Percentiles rank a stretch among this genome's conserved stretches.
These are phyloP conservation scores for Ricinus communis DNA, from an alignment of 345 rosid genomes.

Conservation along the genomic window DNA sequence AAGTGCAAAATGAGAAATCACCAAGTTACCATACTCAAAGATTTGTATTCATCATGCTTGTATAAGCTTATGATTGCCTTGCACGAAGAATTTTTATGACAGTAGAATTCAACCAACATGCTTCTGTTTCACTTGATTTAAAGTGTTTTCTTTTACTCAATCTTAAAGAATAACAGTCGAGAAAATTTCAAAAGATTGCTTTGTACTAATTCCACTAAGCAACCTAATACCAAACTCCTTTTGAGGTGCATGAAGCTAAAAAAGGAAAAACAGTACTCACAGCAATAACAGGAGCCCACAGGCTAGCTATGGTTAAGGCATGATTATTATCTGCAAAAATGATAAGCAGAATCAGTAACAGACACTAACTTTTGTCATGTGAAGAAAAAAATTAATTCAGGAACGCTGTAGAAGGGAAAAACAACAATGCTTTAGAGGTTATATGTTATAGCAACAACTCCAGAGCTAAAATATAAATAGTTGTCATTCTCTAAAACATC, in stretches of 20 bases:
- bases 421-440: neutral
- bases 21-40: neutral
- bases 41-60: neutral
- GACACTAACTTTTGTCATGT: conserved; percentile 9
- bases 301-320: conserved; percentile 71
- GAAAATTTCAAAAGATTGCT: neutral
- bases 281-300: conserved; percentile 97
- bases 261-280: conserved; percentile 51
- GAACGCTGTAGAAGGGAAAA: neutral
- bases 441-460: neutral
- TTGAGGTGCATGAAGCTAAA: neutral
- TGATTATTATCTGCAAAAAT: conserved; percentile 71
- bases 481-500: neutral
- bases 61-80: neutral
- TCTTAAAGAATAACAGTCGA: neutral
- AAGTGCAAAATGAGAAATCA: neutral
- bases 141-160: neutral
- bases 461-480: neutral
- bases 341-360: conserved; percentile 26
- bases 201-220: neutral
- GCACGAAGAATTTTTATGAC: neutral
- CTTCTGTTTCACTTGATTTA: neutral
- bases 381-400: neutral
- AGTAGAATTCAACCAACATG: neutral
- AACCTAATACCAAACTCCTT: conserved; percentile 13